Evolutionary conservation across 768 basidiomycete species (phyloP).

Genomic region (Mycena rosella): DNA sequence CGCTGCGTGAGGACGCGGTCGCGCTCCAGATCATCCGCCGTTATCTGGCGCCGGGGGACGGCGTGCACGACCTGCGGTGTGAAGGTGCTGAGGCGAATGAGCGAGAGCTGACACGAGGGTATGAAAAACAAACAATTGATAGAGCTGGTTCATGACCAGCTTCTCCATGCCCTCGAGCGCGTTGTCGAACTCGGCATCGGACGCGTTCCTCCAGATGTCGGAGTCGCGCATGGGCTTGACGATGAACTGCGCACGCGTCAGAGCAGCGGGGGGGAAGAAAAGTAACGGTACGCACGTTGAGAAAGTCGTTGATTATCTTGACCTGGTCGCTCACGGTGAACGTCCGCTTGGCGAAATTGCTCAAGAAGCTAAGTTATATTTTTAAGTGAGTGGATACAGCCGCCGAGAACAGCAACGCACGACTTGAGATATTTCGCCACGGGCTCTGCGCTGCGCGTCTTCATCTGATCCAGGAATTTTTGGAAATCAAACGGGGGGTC

Average conservation of each 20-base stretch:
- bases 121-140: constrained; percentile 82
- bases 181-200: constrained; percentile 92
- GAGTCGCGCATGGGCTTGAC: constrained; percentile 85
- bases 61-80: constrained; percentile 84
- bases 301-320: constrained; percentile 95
- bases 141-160: constrained; percentile 97
- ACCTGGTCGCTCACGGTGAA: constrained; percentile 95
- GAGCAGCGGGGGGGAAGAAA: not conserved
- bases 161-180: constrained; percentile 99
- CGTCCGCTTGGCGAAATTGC: constrained; percentile 92
- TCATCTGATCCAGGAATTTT: constrained; percentile 95
- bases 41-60: constrained; percentile 80
- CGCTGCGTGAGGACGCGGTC: constrained; percentile 93
- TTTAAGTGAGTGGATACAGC: constrained; percentile 13
- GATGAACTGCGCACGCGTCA: constrained; percentile 77
- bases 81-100: constrained; percentile 76
- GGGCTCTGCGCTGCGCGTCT: constrained; percentile 87
- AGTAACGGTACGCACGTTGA: constrained; percentile 69
- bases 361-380: constrained; percentile 76
- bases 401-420: constrained; percentile 58
- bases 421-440: constrained; percentile 96
- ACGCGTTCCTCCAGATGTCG: constrained; percentile 85
- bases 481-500: constrained; percentile 89
- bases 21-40: constrained; percentile 95
- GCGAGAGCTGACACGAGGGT: not conserved